These are phyloP conservation scores for Didymella glomerata DNA, from an alignment of 2,329 filamentous ascomycete species.

Conservation along the genomic window DNA sequence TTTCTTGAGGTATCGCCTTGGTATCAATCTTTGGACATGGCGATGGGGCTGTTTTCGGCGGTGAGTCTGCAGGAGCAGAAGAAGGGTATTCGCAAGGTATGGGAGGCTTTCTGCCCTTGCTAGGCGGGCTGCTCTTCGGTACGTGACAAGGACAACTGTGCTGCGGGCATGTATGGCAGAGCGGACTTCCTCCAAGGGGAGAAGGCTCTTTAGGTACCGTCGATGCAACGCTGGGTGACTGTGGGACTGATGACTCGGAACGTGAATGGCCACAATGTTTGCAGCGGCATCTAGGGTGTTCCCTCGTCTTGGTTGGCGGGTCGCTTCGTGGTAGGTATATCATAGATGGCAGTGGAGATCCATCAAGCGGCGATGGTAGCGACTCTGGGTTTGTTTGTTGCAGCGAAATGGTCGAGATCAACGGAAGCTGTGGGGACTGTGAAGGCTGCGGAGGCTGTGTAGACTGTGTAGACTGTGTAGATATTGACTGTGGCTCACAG, in stretches of 20 bases:
- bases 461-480: background rate
- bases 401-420: background rate
- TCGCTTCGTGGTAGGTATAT: background rate
- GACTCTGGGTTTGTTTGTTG: background rate
- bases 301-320: background rate
- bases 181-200: background rate
- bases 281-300: background rate
- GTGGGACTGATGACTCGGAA: background rate
- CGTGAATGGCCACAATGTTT: background rate
- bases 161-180: background rate
- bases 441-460: background rate
- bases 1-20: background rate
- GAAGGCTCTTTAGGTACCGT: background rate
- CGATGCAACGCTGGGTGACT: background rate
- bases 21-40: background rate
- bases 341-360: constrained; percentile 5
- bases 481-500: background rate
- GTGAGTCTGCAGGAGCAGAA: background rate
- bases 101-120: too few species aligned
- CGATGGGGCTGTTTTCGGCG: background rate
- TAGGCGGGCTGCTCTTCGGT: background rate
- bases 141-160: background rate
- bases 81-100: background rate
- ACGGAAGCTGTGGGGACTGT: background rate
- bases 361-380: constrained; percentile 11